Evolutionary conservation across 306 rosid species (phyloP), one percentile per base, ranked within the genome.

Genomic region (Rosa chinensis): DNA sequence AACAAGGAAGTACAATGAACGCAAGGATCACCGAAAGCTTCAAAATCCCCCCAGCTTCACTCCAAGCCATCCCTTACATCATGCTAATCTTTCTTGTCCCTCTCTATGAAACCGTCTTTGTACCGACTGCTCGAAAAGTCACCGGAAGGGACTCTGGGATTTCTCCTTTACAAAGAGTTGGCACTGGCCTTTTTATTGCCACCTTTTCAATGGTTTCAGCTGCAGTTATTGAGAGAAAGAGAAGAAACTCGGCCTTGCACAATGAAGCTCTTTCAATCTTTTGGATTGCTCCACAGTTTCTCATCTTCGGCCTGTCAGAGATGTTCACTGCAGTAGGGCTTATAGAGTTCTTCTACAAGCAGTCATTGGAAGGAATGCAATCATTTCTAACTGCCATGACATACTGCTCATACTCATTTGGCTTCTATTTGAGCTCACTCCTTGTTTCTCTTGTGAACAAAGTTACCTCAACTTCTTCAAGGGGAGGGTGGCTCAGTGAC

Each of bases 31-130:
- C 86, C 28, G 78, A 35, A 61, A 23, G 69, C 76, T 90, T 90
- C 73, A 73, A 78, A 42, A 85, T 88, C 32, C 92, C 94, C 16
- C 92, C 94, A 20, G 94, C 94, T 75, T 90, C 94, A n/a, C 92
- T 90, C 17, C 92, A 86, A 70, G 78, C 90, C 83, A 86, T 90
- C 85, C 92, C 92, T 69, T 86, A 86, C 86, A 71, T 86, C 21
- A 28, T 88, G 79, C 88, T 90, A 5, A 88, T 88, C 48, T 50
- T 85, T 25, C 56, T 88, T n/a, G 89, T 88, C 69, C 94, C 94
- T 18, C 88, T 90, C 13, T 90, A 90, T 40, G 92, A 90, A 66
- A 79, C 80, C 1, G 74, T 62, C 66, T 86, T 90, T 44, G 90
- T 90, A 25, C 94, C 94, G 12, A 40, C 81, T 2, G 80, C 88